phyloP scores from a whole-genome alignment of 2,329 filamentous ascomycete species.

The Fusarium acutatum region DNA sequence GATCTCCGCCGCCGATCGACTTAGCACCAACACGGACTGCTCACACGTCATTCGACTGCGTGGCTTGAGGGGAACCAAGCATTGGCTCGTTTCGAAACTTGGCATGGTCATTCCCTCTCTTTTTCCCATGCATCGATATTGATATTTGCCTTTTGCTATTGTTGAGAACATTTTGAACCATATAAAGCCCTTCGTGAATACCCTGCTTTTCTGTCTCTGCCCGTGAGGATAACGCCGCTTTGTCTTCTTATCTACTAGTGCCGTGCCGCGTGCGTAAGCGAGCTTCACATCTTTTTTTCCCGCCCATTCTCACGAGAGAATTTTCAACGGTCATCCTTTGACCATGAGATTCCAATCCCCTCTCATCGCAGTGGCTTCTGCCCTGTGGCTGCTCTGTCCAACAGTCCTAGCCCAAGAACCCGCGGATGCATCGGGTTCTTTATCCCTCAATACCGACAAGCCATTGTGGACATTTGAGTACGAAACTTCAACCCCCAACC shows the following conservation, averaged over 20 bases:
- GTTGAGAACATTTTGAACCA: neutral
- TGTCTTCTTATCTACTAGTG: neutral
- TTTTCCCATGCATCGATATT: neutral
- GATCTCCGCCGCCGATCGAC: conserved; percentile 4
- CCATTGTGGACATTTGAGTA: conserved; percentile 48
- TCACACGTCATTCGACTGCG: conserved; percentile 21
- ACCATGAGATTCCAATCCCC: conserved; percentile 26
- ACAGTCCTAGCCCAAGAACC: conserved; percentile 10
- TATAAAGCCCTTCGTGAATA: conserved; percentile 1
- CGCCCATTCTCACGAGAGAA: neutral
- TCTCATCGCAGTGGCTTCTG: conserved; percentile 11
- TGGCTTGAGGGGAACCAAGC: conserved; percentile 25
- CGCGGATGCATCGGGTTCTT: conserved; percentile 13
- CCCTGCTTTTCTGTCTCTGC: neutral
- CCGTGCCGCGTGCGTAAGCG: neutral
- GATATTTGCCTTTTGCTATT: conserved; percentile 3
- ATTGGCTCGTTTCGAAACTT: conserved; percentile 26
- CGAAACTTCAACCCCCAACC: conserved; percentile 39
- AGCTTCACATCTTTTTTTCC: neutral
- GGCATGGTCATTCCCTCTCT: conserved; percentile 4
- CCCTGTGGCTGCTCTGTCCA: conserved; percentile 25
- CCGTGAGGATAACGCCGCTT: neutral
- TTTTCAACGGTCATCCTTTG: neutral
- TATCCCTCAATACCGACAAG: conserved; percentile 24
- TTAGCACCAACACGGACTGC: neutral